Evolutionary conservation across 2,329 filamentous ascomycete species (phyloP), one percentile per base, ranked within the genome.

Genomic region (Curvularia spicifera): DNA sequence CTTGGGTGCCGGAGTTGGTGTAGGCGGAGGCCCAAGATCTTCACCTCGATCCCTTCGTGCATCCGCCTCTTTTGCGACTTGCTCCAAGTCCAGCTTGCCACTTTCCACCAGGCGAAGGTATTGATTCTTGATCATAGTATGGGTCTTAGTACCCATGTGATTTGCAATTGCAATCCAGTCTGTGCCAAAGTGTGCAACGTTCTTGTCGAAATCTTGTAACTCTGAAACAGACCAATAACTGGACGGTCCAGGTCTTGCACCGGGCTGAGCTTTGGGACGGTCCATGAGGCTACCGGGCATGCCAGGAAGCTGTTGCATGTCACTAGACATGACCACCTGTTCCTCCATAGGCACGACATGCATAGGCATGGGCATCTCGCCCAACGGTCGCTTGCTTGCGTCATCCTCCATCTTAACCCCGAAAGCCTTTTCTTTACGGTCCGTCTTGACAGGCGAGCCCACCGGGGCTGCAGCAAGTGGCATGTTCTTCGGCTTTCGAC

Each of bases 221-320:
- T 95, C 91, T 1, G 89, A 89, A 22, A 94, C 91, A 69, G 91
- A 94, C 91, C 91, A 95, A 75, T 95, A 95, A 75, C 91, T 94
- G 1, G 89, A 92, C 13, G 89, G 86, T 64, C 88, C 87, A 22
- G 81, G 81, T 65, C 87, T 84, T 35, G 78, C 78, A 13, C 61
- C 66, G 8, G 71, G 59, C 47, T 71, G 68, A 43, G 63, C 47
- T 48, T 69, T 75, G 35, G 72, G 73, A 52, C 76, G 72, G 42
- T 76, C 76, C 37, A 75, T 72, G 39, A 79, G 72, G 20, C 64
- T 56, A 60, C 72, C 55, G 37, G 65, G 49, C 18, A 71, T 61
- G 13, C 54, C 65, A 35, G 56, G 40, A n/a, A 68, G 56, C 35
- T 61, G 44, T 18, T 64, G 63, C 22, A 65, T 51, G 56, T 76